These are phyloP conservation scores for Daedalea quercina DNA, from an alignment of 768 basidiomycete genomes.

Conservation along the genomic window DNA sequence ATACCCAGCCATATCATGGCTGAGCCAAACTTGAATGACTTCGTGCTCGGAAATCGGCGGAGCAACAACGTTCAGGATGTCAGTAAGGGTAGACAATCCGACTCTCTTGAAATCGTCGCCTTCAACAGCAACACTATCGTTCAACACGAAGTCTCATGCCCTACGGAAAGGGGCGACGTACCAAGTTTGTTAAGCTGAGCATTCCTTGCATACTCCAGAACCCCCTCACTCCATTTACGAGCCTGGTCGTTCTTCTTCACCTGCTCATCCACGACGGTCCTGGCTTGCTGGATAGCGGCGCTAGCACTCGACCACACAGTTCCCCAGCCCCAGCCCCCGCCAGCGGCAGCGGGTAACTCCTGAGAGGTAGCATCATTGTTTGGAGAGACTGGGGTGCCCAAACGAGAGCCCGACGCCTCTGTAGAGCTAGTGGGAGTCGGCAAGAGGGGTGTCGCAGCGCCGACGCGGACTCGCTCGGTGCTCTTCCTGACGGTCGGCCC, in stretches of 20 bases:
- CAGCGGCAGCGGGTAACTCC: slow-evolving; percentile 14
- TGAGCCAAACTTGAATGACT: slow-evolving; percentile 92
- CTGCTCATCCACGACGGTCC: slow-evolving; percentile 85
- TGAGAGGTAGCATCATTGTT: slow-evolving; percentile 10
- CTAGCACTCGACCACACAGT: slow-evolving; percentile 87
- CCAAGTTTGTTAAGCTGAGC: slow-evolving; percentile 86
- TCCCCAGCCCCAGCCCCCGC: slow-evolving; percentile 75
- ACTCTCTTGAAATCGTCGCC: slow-evolving; percentile 87
- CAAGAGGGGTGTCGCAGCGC: slow-evolving; percentile 33
- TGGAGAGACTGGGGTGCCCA: slow-evolving; percentile 11
- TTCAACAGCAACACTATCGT: slow-evolving; percentile 24
- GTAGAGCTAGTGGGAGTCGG: slow-evolving; percentile 17
- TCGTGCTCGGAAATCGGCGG: slow-evolving; percentile 99
- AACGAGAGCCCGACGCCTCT: slow-evolving; percentile 16
- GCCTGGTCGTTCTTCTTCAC: slow-evolving; percentile 89
- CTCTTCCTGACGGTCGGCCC: slow-evolving; percentile 62
- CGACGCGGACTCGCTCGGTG: slow-evolving; percentile 69
- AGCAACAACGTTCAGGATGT: slow-evolving; percentile 93
- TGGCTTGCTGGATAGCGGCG: slow-evolving; percentile 82
- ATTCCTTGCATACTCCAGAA: slow-evolving; percentile 81
- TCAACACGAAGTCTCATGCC: slow-evolving; percentile 1
- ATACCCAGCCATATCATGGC: slow-evolving; percentile 95
- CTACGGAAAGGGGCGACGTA: slow-evolving; percentile 27
- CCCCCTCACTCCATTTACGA: slow-evolving; percentile 82
- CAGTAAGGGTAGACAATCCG: slow-evolving; percentile 82